phyloP scores from a whole-genome alignment of 2,329 filamentous ascomycete genomes.

The Triangularia verruculosa region DNA sequence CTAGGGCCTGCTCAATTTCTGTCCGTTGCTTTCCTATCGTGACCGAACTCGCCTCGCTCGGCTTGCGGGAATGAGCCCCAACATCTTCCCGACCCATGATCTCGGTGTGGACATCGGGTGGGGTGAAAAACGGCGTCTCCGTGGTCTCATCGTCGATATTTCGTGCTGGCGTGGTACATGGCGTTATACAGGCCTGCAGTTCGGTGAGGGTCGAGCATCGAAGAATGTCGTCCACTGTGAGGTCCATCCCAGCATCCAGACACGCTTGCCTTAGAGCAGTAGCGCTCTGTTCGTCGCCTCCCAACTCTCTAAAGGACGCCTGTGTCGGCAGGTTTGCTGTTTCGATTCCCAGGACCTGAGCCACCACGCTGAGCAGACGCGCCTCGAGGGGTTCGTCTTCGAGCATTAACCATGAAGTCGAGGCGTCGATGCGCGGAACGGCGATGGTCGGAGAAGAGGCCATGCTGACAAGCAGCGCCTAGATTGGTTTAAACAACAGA shows the following conservation, averaged over 20 bases:
- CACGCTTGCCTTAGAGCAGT: slow-evolving; percentile 35
- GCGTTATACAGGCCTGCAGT: slow-evolving; percentile 41
- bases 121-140: slow-evolving; percentile 24
- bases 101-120: slow-evolving; percentile 29
- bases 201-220: slow-evolving; percentile 44
- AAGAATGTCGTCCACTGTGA: slow-evolving; percentile 41
- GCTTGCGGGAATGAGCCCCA: slow-evolving; percentile 23
- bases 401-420: slow-evolving; percentile 27
- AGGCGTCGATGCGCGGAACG: slow-evolving; percentile 21
- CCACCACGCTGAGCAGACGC: slow-evolving; percentile 26
- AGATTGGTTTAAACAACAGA: slow-evolving; percentile 4
- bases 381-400: slow-evolving; percentile 27
- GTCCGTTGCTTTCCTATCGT: slow-evolving; percentile 15
- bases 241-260: slow-evolving; percentile 35
- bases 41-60: slow-evolving; percentile 25
- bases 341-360: slow-evolving; percentile 38
- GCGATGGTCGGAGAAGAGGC: slow-evolving; percentile 16
- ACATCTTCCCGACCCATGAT: slow-evolving; percentile 19
- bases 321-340: slow-evolving; percentile 34
- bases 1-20: slow-evolving; percentile 41
- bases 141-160: slow-evolving; percentile 19
- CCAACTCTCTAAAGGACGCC: slow-evolving; percentile 45
- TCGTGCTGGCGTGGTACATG: slow-evolving; percentile 27
- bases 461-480: slow-evolving; percentile 19
- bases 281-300: slow-evolving; percentile 40